Evolutionary conservation across 768 basidiomycete species (phyloP).

Genomic region (Pleurotus djamor): DNA sequence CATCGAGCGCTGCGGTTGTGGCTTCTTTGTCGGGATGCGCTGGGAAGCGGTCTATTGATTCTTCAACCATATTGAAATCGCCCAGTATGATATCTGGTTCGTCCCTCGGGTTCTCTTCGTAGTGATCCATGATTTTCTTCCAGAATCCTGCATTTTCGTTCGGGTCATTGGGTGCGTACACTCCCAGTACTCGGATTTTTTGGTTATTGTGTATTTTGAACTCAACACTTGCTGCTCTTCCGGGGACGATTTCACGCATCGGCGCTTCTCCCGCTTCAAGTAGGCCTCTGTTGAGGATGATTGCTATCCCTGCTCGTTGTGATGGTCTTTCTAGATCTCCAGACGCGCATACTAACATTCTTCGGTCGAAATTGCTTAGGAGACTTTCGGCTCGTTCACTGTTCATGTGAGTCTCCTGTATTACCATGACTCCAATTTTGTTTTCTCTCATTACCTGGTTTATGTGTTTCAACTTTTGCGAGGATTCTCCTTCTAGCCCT

Average conservation of each 20-base stretch:
- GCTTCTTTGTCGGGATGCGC: slow-evolving; percentile 13
- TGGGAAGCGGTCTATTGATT: slow-evolving; percentile 32
- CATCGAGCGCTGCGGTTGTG: slow-evolving; percentile 13
- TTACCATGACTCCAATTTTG: slow-evolving; percentile 21
- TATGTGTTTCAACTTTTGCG: slow-evolving; percentile 21
- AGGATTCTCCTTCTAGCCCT: background rate
- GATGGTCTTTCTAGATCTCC: slow-evolving; percentile 13
- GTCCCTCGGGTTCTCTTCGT: slow-evolving; percentile 2
- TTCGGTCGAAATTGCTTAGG: background rate
- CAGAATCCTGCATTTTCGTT: slow-evolving; percentile 27
- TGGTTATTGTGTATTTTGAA: slow-evolving; percentile 14
- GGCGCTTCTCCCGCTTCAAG: slow-evolving; percentile 12
- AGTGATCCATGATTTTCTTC: slow-evolving; percentile 13
- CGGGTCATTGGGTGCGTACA: slow-evolving; percentile 32
- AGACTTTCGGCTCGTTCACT: slow-evolving; percentile 7
- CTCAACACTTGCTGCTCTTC: slow-evolving; percentile 18
- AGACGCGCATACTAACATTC: slow-evolving; percentile 16
- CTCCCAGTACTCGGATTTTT: slow-evolving; percentile 21
- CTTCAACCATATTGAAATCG: slow-evolving; percentile 41
- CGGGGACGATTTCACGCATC: slow-evolving; percentile 17
- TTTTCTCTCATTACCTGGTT: slow-evolving; percentile 21
- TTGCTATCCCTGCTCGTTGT: slow-evolving; percentile 25
- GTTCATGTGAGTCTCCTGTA: slow-evolving; percentile 30
- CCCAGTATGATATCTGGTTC: slow-evolving; percentile 32
- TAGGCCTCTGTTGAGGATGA: slow-evolving; percentile 28